These are phyloP conservation scores for Colletotrichum cereale DNA, from an alignment of 2,329 filamentous ascomycete species.

Conservation along the genomic window DNA sequence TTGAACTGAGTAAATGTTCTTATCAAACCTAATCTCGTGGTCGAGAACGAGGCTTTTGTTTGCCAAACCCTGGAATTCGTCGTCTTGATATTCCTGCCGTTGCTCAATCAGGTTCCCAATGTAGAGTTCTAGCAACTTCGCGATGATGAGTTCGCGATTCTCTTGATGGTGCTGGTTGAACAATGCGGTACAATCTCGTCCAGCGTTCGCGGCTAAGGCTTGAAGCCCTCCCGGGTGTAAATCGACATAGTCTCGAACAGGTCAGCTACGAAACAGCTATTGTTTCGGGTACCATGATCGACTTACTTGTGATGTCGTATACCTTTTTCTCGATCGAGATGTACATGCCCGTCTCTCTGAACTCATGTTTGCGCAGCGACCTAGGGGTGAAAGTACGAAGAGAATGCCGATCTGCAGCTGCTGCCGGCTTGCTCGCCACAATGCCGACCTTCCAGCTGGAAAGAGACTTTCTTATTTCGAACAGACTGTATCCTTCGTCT, in stretches of 20 bases:
- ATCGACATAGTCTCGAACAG: conserved; percentile 30
- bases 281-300: accelerated
- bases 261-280: not conserved
- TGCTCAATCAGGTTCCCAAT: conserved; percentile 20
- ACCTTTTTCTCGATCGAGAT: conserved; percentile 30
- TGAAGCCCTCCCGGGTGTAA: conserved; percentile 36
- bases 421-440: not conserved
- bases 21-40: conserved; percentile 20
- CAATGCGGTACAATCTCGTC: conserved; percentile 28
- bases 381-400: not conserved
- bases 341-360: conserved; percentile 26
- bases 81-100: conserved; percentile 2
- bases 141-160: conserved; percentile 9
- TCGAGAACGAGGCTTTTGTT: not conserved
- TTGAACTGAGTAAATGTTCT: conserved; percentile 6
- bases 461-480: not conserved
- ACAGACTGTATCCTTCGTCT: not conserved
- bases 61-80: not conserved
- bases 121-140: conserved; percentile 8
- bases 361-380: conserved; percentile 21
- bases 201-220: conserved; percentile 17
- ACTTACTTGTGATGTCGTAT: conserved; percentile 39
- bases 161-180: conserved; percentile 27
- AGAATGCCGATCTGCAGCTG: not conserved
- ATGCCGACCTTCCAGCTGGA: conserved; percentile 15